A percentile compares a stretch with the other conserved stretches of the same genome.
Evolutionary conservation across 257 asterid species (phyloP).

Genomic region (Lantana camara): DNA sequence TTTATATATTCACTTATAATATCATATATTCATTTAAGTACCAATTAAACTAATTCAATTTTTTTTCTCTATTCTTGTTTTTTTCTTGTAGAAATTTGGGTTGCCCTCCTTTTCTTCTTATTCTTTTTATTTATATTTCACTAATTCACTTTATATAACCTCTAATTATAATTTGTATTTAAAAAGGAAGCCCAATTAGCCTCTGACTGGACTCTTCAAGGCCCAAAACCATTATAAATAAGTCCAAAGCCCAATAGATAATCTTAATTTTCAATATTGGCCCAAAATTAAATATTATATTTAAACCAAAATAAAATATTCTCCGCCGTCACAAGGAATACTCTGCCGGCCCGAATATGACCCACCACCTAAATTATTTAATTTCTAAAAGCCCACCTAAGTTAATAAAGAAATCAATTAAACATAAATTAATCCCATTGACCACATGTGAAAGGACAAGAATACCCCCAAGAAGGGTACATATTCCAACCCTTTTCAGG

Average conservation of each 20-base stretch:
- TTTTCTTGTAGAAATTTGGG: too few species aligned
- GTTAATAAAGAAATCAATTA: slow-evolving; percentile 15
- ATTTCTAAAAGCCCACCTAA: slow-evolving; percentile 4
- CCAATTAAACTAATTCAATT: too few species aligned
- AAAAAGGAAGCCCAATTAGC: background rate
- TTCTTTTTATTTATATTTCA: too few species aligned
- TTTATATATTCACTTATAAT: too few species aligned
- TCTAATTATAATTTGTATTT: background rate
- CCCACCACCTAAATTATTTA: slow-evolving; percentile 36
- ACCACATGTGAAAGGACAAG: slow-evolving; percentile 9
- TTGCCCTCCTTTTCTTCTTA: too few species aligned
- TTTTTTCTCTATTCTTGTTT: too few species aligned
- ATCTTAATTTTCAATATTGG: background rate
- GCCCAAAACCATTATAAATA: background rate
- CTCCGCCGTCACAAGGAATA: background rate
- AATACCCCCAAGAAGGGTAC: slow-evolving; percentile 4
- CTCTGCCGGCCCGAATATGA: slow-evolving; percentile 36
- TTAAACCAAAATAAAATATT: background rate
- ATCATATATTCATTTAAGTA: too few species aligned
- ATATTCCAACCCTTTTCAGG: background rate
- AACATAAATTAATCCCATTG: background rate
- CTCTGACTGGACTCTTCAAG: background rate
- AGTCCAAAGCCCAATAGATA: too few species aligned
- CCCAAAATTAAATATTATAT: background rate
- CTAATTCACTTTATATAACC: too few species aligned